Evolutionary conservation across 2,329 filamentous ascomycete species (phyloP), one percentile per base, ranked within the genome.

Genomic region (Aspergillus pseudotamarii): DNA sequence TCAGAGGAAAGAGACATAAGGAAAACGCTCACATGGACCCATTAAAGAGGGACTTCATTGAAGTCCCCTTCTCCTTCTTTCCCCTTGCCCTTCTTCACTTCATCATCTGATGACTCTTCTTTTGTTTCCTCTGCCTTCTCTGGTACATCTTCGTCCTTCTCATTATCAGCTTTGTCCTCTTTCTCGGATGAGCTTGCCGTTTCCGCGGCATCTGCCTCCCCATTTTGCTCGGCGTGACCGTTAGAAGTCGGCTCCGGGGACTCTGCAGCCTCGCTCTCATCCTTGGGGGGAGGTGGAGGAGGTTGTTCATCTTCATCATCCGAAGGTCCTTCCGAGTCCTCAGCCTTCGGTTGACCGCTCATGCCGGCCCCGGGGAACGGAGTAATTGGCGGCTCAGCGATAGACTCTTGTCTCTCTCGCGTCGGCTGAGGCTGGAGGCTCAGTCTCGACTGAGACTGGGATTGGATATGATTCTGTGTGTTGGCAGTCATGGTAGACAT

Each of bases 41-140:
- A 64, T 69, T 67, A 76, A 56, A 77, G 70, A 36, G 75, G 73
- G 19, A 77, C 73, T 67, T 77, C 74, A 34, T 75, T 76, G 57
- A 77, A 76, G 59, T 76, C 74, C 6, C 72, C 66, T 50, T 76
- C 74, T 16, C 71, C 67, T 63, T 76, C 73, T 61, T 75, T 76
- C 32, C 68, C 66, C 61, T 76, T 76, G 38, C 63, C 62, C 64
- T 75, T 75, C 3, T 64, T 61, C n/a, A 48, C 63, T 34, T 61
- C 64, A 60, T 65, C 59, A 53, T 43, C 63, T 23, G 66, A 36
- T n/a, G 65, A 58, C 38, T 69, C 62, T 11, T 71, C 68, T 56
- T 64, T 67, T 23, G 73, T 66, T 12, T 68, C 67, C 4, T 67
- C 61, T 41, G 59, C 34, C 59, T 67, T 26, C 21, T 72, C 66